Evolutionary conservation across 2,329 filamentous ascomycete genomes (phyloP).

Genomic region (Apiospora marii): DNA sequence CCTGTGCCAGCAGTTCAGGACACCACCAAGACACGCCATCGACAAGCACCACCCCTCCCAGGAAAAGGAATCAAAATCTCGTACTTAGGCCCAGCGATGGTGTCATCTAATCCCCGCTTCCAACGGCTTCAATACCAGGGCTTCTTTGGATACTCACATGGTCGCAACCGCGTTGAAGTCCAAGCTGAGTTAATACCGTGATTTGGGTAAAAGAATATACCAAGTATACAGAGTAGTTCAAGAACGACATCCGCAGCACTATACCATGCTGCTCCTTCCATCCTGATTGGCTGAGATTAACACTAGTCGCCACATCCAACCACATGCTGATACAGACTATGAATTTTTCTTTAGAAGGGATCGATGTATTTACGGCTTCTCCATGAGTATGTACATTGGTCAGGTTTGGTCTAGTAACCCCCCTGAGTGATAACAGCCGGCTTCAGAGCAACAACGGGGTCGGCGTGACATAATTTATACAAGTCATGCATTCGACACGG

Average conservation of each 20-base stretch:
- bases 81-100: background rate
- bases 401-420: background rate
- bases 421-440: background rate
- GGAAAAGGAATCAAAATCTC: background rate
- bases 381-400: constrained; percentile 12
- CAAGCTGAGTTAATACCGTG: too few species aligned
- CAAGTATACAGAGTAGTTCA: background rate
- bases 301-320: background rate
- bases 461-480: constrained; percentile 1
- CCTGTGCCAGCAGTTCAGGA: constrained; percentile 5
- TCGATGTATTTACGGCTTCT: constrained; percentile 2
- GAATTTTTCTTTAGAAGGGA: background rate
- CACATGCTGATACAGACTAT: background rate
- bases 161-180: too few species aligned
- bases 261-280: background rate
- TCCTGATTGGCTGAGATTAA: background rate
- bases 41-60: background rate
- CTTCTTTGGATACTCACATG: background rate
- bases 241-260: background rate
- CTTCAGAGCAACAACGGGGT: background rate
- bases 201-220: background rate
- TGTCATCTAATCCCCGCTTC: background rate
- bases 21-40: background rate
- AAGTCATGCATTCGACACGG: background rate
- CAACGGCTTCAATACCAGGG: background rate